Conservation (phyloP, 768 basidiomycete species). For the Panaeolus papilionaceus region DNA sequence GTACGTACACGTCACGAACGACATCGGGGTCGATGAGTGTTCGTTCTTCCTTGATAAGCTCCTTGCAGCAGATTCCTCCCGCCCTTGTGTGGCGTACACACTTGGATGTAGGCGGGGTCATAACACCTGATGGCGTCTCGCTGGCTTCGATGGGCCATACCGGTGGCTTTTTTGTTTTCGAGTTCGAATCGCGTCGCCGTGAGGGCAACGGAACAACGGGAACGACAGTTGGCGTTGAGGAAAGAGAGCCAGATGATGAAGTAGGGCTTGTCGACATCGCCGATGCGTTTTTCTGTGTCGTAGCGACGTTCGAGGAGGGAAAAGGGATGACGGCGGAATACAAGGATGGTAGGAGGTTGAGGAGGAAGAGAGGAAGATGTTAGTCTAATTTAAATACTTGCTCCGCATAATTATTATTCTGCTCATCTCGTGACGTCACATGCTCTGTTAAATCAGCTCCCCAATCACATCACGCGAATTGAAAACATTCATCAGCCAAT, state of each 20-base stretch:
- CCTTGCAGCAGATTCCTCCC: constrained; percentile 86
- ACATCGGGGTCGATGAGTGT: constrained; percentile 87
- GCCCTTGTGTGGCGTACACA: constrained; percentile 60
- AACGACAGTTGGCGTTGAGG: constrained; percentile 36
- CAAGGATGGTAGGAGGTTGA: background rate
- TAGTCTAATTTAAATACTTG: constrained; percentile 1
- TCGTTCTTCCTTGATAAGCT: constrained; percentile 83
- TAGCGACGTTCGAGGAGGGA: background rate
- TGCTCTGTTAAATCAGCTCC: background rate
- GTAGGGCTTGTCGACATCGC: constrained; percentile 15
- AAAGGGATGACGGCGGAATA: background rate
- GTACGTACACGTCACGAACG: constrained; percentile 81
- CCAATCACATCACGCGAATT: background rate
- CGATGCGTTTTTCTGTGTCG: background rate
- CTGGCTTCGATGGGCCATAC: constrained; percentile 70
- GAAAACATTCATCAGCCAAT: constrained; percentile 1
- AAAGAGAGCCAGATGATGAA: constrained; percentile 32
- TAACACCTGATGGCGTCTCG: constrained; percentile 33
- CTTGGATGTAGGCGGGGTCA: constrained; percentile 57
- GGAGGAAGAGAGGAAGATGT: background rate
- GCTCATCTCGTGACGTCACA: constrained; percentile 5
- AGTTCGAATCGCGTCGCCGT: constrained; percentile 20
- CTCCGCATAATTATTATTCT: background rate
- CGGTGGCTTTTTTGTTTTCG: constrained; percentile 48
- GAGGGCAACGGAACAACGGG: constrained; percentile 23